Percentiles rank a stretch among this genome's conserved stretches.
These are phyloP conservation scores for Candida schatavii DNA, from an alignment of 805 yeast species.

Conservation along the genomic window DNA sequence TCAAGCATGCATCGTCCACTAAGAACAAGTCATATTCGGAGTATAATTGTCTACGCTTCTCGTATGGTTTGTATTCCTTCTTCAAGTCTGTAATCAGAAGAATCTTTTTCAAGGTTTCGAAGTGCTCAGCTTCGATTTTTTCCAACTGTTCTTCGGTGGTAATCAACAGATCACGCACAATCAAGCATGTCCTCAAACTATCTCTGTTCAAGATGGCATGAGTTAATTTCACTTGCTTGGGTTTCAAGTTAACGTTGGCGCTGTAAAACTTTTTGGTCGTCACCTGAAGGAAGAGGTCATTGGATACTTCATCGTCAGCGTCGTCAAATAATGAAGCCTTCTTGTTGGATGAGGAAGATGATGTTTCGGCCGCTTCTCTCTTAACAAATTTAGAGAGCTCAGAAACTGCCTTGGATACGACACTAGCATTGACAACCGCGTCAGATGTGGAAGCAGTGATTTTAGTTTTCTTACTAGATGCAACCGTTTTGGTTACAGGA, in stretches of 20 bases:
- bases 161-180: conserved; percentile 61
- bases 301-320: conserved; percentile 51
- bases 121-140: conserved; percentile 43
- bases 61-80: conserved; percentile 83
- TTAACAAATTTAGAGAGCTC: conserved; percentile 65
- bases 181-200: conserved; percentile 56
- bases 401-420: conserved; percentile 46
- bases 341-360: conserved; percentile 27
- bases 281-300: conserved; percentile 56
- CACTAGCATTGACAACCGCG: conserved; percentile 6
- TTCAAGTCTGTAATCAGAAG: conserved; percentile 73
- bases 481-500: conserved; percentile 5
- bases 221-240: conserved; percentile 45
- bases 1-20: conserved; percentile 78
- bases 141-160: conserved; percentile 44
- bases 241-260: conserved; percentile 56
- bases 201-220: conserved; percentile 43
- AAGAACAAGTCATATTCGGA: conserved; percentile 71
- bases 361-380: conserved; percentile 25
- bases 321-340: conserved; percentile 46
- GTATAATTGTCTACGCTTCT: conserved; percentile 75
- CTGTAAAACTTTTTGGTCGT: conserved; percentile 65
- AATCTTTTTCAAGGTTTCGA: conserved; percentile 51
- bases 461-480: conserved; percentile 1
- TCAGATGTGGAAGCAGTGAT: neutral